phyloP scores from a whole-genome alignment of 352 stramenopile species.

The Pythium myriotylum region DNA sequence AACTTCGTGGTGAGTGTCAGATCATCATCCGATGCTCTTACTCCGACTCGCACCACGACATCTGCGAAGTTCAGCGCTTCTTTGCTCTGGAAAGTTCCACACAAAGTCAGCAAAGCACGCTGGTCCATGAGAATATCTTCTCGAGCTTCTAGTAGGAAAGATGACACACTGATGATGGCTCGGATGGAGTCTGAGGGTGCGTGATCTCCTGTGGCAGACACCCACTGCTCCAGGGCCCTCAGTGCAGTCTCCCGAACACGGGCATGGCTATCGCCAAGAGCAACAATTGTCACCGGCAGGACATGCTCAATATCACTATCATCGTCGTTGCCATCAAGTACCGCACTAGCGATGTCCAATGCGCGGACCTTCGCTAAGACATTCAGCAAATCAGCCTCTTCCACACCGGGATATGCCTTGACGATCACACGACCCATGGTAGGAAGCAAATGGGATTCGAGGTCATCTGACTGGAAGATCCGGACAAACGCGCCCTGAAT shows the following conservation, averaged over 20 bases:
- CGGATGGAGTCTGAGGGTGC: conserved; percentile 32
- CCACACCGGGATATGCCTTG: conserved; percentile 19
- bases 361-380: conserved; percentile 62
- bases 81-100: conserved; percentile 42
- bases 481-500: conserved; percentile 55
- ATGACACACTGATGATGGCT: conserved; percentile 35
- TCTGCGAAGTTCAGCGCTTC: conserved; percentile 14
- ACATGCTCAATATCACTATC: conserved; percentile 50
- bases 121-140: conserved; percentile 81
- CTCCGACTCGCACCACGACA: conserved; percentile 33
- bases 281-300: conserved; percentile 70
- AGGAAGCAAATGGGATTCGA: conserved; percentile 58
- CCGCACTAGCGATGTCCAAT: conserved; percentile 67
- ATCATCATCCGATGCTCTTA: conserved; percentile 44
- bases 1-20: conserved; percentile 57
- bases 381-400: conserved; percentile 40
- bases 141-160: conserved; percentile 63
- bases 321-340: conserved; percentile 54
- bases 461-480: conserved; percentile 49
- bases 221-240: conserved; percentile 60
- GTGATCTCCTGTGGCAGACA: conserved; percentile 14
- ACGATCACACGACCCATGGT: conserved; percentile 63
- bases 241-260: conserved; percentile 64
- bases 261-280: conserved; percentile 49
- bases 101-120: conserved; percentile 54